phyloP scores from a whole-genome alignment of 768 basidiomycete species.

The Infundibulicybe gibba region DNA sequence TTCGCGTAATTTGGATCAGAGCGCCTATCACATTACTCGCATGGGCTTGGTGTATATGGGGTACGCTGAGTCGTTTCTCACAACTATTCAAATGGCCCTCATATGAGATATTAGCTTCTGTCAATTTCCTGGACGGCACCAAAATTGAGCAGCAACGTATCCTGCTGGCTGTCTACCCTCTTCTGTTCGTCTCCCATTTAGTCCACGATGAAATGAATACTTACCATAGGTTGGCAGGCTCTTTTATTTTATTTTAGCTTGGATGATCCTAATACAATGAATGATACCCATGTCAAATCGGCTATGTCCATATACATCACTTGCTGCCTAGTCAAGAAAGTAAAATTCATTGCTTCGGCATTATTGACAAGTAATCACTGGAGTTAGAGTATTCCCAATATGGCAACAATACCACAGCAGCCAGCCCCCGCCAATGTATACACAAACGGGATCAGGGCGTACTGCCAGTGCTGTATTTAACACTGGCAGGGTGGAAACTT shows the following conservation, averaged over 20 bases:
- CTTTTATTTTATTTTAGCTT: slow-evolving; percentile 92
- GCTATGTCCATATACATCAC: no score
- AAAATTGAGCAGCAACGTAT: slow-evolving; percentile 90
- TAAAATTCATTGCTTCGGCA: no score
- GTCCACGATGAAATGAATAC: not conserved
- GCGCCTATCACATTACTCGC: slow-evolving; percentile 82
- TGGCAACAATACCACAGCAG: no score
- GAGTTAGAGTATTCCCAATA: no score
- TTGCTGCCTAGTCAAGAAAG: no score
- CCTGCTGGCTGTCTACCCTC: slow-evolving; percentile 92
- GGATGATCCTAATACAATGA: slow-evolving; percentile 96
- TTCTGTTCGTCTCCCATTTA: slow-evolving; percentile 56
- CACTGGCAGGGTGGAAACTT: no score
- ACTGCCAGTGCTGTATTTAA: no score
- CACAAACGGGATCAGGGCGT: no score
- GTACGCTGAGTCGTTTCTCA: slow-evolving; percentile 38
- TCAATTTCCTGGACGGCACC: slow-evolving; percentile 94
- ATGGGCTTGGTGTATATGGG: slow-evolving; percentile 98
- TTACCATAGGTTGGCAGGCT: slow-evolving; percentile 25
- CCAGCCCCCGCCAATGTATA: no score
- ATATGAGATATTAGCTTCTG: slow-evolving; percentile 56
- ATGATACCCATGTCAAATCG: no score
- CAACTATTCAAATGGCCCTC: not conserved
- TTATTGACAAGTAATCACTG: no score
- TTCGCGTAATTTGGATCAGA: slow-evolving; percentile 82